A percentile compares a stretch with the other conserved stretches of the same genome.
Conservation (phyloP, 192 early-diverging fungal genomes). For the Gaertneriomyces semiglobifer region DNA sequence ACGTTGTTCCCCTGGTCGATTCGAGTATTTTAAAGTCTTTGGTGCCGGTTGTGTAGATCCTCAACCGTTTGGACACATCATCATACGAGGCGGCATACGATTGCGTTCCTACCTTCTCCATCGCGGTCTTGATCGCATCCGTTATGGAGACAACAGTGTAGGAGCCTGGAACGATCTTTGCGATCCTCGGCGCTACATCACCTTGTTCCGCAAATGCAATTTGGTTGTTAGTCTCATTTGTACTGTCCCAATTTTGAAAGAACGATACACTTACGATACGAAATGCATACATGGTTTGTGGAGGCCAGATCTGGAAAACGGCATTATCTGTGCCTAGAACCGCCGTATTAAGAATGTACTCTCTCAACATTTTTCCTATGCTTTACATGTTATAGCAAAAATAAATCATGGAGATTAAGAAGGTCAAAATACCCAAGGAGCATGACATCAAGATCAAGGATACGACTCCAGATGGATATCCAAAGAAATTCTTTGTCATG, state of each 20-base stretch:
- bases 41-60: not conserved
- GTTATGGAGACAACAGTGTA: not conserved
- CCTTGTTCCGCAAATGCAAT: no score
- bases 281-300: constrained; percentile 2
- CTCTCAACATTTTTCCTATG: not conserved
- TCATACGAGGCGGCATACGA: not conserved
- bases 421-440: not conserved
- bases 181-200: no score
- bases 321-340: not conserved
- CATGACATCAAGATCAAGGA: not conserved
- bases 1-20: no score
- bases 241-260: no score
- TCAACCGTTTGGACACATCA: not conserved
- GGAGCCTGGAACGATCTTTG: no score
- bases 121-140: not conserved
- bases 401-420: not conserved
- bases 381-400: not conserved
- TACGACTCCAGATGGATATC: not conserved
- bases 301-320: not conserved
- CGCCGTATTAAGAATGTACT: not conserved
- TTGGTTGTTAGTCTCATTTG: no score
- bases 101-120: not conserved
- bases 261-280: constrained; percentile 4
- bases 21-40: constrained; percentile 6
- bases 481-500: not conserved